These are phyloP conservation scores for Blastobotrys terrestris DNA, from an alignment of 805 yeast genomes.

Conservation along the genomic window DNA sequence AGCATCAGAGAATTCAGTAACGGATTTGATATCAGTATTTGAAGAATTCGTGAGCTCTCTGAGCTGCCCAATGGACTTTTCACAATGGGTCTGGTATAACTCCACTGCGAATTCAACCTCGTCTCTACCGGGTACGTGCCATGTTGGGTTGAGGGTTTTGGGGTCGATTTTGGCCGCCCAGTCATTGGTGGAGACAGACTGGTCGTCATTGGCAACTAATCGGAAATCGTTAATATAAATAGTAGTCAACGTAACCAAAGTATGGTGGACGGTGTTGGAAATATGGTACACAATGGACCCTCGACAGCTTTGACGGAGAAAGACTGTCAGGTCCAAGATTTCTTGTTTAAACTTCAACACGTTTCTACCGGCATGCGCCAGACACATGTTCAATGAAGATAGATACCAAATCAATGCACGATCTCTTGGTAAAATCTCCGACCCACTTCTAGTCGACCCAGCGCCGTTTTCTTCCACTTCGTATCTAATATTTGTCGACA, in stretches of 20 bases:
- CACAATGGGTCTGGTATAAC: constrained; percentile 46
- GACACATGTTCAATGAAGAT: constrained; percentile 59
- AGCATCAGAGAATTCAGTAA: constrained; percentile 42
- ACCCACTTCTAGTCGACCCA: constrained; percentile 59
- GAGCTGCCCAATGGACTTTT: constrained; percentile 17
- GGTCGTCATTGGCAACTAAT: constrained; percentile 12
- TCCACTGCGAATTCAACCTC: constrained; percentile 59
- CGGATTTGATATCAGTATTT: constrained; percentile 26
- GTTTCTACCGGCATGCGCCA: constrained; percentile 58
- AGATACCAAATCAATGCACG: constrained; percentile 66
- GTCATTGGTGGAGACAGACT: constrained; percentile 34
- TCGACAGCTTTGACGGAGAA: constrained; percentile 40
- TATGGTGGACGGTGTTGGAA: constrained; percentile 60
- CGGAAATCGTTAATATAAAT: constrained; percentile 30
- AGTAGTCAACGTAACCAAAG: constrained; percentile 56
- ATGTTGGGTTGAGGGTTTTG: constrained; percentile 43
- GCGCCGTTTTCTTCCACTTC: constrained; percentile 78
- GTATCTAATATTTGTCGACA: constrained; percentile 48
- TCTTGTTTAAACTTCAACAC: constrained; percentile 42
- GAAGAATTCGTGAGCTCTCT: constrained; percentile 34
- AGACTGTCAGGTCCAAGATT: constrained; percentile 41
- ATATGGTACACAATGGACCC: constrained; percentile 63
- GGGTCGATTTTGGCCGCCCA: constrained; percentile 31
- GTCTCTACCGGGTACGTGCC: constrained; percentile 63
- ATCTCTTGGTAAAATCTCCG: constrained; percentile 71